A percentile compares a stretch with the other conserved stretches of the same genome.
Conservation (phyloP, 2,329 filamentous ascomycete genomes). For the Penicillium sp. region DNA sequence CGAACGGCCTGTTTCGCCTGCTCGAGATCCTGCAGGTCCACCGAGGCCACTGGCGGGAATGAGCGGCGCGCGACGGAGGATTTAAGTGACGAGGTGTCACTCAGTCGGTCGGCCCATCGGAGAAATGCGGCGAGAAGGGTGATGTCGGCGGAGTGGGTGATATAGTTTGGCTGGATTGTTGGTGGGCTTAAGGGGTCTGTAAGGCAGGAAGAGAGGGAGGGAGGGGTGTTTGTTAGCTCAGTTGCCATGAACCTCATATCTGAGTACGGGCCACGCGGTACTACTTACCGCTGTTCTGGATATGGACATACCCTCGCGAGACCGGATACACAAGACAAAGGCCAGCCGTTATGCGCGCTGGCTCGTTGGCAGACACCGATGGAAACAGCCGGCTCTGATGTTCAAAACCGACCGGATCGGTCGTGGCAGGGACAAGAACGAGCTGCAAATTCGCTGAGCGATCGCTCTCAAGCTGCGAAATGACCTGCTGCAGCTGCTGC, state of each 20-base stretch:
- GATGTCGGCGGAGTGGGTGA: conserved; percentile 23
- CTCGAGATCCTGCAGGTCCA: conserved; percentile 22
- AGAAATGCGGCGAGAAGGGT: conserved; percentile 25
- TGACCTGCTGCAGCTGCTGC: conserved; percentile 7
- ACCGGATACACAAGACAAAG: conserved; percentile 28
- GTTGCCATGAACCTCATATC: too few relatives aligned
- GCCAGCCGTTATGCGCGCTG: conserved; percentile 19
- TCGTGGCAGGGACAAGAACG: background rate
- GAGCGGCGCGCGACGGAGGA: conserved; percentile 6
- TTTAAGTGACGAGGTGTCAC: conserved; percentile 1
- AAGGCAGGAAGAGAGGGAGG: background rate
- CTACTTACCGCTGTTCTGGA: conserved; percentile 12
- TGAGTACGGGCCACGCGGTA: too few relatives aligned
- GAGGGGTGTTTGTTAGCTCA: too few relatives aligned
- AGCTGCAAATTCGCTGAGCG: conserved; percentile 11
- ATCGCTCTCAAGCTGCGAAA: conserved; percentile 10
- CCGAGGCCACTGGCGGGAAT: conserved; percentile 4
- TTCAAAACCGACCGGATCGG: conserved; percentile 7
- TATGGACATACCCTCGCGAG: conserved; percentile 29
- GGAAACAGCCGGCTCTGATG: conserved; percentile 21
- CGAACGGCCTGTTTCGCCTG: conserved; percentile 23
- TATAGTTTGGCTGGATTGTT: conserved; percentile 26
- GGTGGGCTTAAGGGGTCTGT: conserved; percentile 24
- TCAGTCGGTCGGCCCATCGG: conserved; percentile 24
- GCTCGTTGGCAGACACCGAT: background rate